Evolutionary conservation across 192 early-diverging fungal genomes (phyloP).

Genomic region (Dissophora ornata): DNA sequence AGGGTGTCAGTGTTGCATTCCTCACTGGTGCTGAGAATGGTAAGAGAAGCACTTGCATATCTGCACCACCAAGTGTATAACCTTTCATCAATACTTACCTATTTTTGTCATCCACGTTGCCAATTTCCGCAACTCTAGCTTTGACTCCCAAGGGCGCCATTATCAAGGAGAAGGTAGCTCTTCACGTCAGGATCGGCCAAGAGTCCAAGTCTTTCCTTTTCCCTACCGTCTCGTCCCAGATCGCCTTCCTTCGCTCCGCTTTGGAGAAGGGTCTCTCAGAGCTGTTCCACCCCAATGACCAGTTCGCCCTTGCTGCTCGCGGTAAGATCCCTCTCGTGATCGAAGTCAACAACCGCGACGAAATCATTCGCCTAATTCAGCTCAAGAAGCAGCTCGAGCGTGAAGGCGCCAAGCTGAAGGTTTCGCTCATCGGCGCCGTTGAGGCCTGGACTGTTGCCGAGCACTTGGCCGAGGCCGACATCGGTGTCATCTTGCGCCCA

Average conservation of each 20-base stretch:
- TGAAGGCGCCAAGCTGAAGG: conserved; percentile 50
- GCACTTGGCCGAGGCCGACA: conserved; percentile 62
- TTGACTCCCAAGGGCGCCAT: conserved; percentile 40
- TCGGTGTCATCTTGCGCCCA: conserved; percentile 75
- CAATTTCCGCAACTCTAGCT: no score
- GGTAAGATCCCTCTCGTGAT: conserved; percentile 65
- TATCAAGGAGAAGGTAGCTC: conserved; percentile 62
- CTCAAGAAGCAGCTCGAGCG: conserved; percentile 62
- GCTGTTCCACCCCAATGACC: conserved; percentile 29
- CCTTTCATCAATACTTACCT: no score
- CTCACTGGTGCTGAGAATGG: conserved; percentile 67
- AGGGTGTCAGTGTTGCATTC: conserved; percentile 75
- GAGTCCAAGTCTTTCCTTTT: conserved; percentile 49
- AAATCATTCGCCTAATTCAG: conserved; percentile 74
- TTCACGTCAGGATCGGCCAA: conserved; percentile 71
- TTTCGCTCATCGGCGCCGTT: conserved; percentile 71
- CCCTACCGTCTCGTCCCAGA: conserved; percentile 66
- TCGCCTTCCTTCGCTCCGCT: conserved; percentile 57
- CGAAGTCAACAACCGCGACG: conserved; percentile 64
- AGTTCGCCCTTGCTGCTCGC: conserved; percentile 51
- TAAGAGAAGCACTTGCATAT: conserved; percentile 33
- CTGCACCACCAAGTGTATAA: no score
- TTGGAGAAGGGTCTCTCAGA: conserved; percentile 51
- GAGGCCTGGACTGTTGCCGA: conserved; percentile 75
- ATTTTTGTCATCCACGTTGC: no score